Conservation (phyloP, 352 stramenopile species). For the Globisporangium nagaii region DNA sequence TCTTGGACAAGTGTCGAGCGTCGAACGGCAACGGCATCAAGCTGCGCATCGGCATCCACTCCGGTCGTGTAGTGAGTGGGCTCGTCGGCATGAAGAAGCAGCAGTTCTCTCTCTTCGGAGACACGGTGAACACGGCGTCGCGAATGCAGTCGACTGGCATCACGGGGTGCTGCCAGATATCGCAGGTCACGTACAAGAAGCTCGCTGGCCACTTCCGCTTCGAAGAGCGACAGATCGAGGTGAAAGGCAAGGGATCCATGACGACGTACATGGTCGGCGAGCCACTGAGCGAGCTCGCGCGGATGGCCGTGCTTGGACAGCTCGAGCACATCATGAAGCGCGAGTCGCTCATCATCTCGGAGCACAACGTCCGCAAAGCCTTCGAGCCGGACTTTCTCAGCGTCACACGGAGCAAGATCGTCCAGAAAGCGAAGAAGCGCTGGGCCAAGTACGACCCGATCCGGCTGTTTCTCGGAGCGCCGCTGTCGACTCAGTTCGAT, state of each 20-base stretch:
- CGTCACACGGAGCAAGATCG: slow-evolving; percentile 38
- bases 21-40: slow-evolving; percentile 84
- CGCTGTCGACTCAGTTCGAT: slow-evolving; percentile 27
- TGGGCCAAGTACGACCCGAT: slow-evolving; percentile 61
- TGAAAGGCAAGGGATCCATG: slow-evolving; percentile 85
- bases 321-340: slow-evolving; percentile 65
- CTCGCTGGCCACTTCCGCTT: slow-evolving; percentile 70
- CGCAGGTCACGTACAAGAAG: slow-evolving; percentile 80
- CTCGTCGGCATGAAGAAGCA: slow-evolving; percentile 91
- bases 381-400: slow-evolving; percentile 54
- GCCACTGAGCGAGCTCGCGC: slow-evolving; percentile 54
- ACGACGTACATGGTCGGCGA: slow-evolving; percentile 79
- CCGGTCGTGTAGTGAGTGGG: slow-evolving; percentile 81
- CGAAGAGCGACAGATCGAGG: slow-evolving; percentile 74
- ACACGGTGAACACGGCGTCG: slow-evolving; percentile 88
- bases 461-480: slow-evolving; percentile 44
- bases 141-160: slow-evolving; percentile 89
- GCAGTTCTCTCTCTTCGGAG: slow-evolving; percentile 91
- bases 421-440: slow-evolving; percentile 42
- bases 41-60: slow-evolving; percentile 89
- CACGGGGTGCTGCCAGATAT: slow-evolving; percentile 74
- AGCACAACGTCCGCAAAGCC: slow-evolving; percentile 28
- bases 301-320: slow-evolving; percentile 50
- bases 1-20: slow-evolving; percentile 59
- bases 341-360: slow-evolving; percentile 54